Conservation (phyloP, 352 stramenopile genomes). For the Phytophthora multivora region DNA sequence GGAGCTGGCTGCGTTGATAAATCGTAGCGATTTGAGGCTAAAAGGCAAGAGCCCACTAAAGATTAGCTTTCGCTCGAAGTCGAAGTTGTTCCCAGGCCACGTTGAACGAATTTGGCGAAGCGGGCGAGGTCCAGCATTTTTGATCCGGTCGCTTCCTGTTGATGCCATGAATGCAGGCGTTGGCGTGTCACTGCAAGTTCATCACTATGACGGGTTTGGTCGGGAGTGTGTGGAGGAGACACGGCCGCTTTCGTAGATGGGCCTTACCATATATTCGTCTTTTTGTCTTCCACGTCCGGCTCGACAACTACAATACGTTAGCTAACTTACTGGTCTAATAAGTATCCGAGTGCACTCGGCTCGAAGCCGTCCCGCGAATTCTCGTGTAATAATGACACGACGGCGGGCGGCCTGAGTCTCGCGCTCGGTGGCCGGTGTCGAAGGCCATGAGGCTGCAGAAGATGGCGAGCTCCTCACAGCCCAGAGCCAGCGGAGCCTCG, state of each 20-base stretch:
- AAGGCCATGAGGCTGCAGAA: slow-evolving; percentile 85
- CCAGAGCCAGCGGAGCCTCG: slow-evolving; percentile 62
- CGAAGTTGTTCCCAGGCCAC: no score
- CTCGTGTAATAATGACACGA: slow-evolving; percentile 41
- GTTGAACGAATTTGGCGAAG: no score
- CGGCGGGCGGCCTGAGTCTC: slow-evolving; percentile 9
- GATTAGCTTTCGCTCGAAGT: neutral
- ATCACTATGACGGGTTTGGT: neutral
- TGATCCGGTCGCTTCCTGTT: no score
- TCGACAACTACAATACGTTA: slow-evolving; percentile 16
- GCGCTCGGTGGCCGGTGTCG: slow-evolving; percentile 41
- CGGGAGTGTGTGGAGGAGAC: no score
- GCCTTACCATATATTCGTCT: slow-evolving; percentile 6
- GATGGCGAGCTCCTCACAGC: slow-evolving; percentile 72
- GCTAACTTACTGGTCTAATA: slow-evolving; percentile 24
- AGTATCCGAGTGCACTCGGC: slow-evolving; percentile 6
- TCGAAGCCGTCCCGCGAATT: slow-evolving; percentile 2
- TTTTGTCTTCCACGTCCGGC: neutral
- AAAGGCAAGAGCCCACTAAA: slow-evolving; percentile 1
- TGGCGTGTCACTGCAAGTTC: neutral
- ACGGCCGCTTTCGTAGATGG: neutral
- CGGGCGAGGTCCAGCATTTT: no score
- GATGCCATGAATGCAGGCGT: no score
- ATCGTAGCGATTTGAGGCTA: slow-evolving; percentile 17
- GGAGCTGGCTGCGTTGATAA: slow-evolving; percentile 10